A percentile compares a stretch with the other conserved stretches of the same genome.
These are phyloP conservation scores for Gaultheria prostrata DNA, from an alignment of 148 eudicot species.

Conservation along the genomic window DNA sequence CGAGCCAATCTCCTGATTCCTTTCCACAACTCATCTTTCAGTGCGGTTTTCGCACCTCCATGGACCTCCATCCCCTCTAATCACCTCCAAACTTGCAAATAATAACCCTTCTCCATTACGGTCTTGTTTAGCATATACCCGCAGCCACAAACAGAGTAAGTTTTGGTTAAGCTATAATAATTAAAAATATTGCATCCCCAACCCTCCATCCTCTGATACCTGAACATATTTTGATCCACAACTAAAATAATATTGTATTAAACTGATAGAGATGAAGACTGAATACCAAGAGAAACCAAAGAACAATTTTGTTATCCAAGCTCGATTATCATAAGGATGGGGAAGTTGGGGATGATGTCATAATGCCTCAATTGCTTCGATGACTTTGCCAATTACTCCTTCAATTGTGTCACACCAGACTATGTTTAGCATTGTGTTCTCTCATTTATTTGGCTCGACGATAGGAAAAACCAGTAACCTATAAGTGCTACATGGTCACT, in stretches of 20 bases:
- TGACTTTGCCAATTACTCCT: background rate
- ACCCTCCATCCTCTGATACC: background rate
- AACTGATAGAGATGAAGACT: background rate
- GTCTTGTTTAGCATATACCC: background rate
- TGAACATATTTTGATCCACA: background rate
- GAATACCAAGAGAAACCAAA: background rate
- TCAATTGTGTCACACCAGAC: background rate
- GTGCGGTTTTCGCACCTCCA: background rate
- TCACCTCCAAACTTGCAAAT: background rate
- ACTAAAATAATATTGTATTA: background rate
- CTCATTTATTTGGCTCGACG: background rate
- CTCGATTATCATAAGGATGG: background rate
- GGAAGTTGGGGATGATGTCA: background rate
- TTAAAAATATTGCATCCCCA: background rate
- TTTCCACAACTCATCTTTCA: background rate
- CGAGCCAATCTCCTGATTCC: background rate
- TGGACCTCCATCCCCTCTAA: background rate
- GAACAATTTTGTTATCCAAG: background rate
- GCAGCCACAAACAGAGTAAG: background rate
- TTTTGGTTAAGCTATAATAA: background rate
- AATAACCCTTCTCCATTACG: background rate
- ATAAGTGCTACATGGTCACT: background rate
- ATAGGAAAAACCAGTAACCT: background rate
- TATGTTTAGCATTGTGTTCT: background rate
- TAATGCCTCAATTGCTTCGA: background rate